Base-by-base conservation (phyloP, 208 protist genomes). In the Trypanosoma melophagium region DNA sequence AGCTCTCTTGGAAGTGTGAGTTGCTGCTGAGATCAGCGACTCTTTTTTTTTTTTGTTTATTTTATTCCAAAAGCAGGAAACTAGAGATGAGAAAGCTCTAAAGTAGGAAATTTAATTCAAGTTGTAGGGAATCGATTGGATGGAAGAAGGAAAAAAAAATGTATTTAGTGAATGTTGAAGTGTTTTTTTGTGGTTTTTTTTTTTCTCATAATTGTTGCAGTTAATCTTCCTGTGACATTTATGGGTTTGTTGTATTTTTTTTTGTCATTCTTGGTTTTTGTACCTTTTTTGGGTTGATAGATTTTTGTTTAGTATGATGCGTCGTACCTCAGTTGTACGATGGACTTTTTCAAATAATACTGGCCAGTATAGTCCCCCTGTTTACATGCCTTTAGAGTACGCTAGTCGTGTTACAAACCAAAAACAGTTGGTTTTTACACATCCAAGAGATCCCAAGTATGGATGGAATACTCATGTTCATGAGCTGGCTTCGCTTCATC, bases 311-410 rank as follows among this genome's bases (percentile, higher is more conserved):
- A n/a, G 12, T 54, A 74, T 77, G 69, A 87, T 94, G 80, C 77
- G 79, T 19, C 81, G 79, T 49, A 82, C 79, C 31, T 44, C 65
- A 17, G 61, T 63, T 54, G 47, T 85, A 49, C 70, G 79, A 66
- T 85, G 77, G 77, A 86, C 84, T 49, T 95, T 83, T 66, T 86
- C 80, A 9, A 84, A 92, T 62, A 89, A 89, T 69, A 77, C 79
- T 12, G 89, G 89, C 55, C 87, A 92, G 73, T 95, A 89, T 71
- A 86, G 89, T 51, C 89, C 89, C 12, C 86, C 86, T 22, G 67
- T 95, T 12, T 93, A 93, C 72, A 93, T 95, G 82, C 89, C 89
- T 16, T 44, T 92, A 40, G 86, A 93, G 83, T 95, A 93, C 69
- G 80, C 89, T 21, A 89, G 77, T 28, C 89, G 89, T 16, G 79